Base-by-base conservation (phyloP, 176 grass and related monocot species). In the Musa acuminata region DNA sequence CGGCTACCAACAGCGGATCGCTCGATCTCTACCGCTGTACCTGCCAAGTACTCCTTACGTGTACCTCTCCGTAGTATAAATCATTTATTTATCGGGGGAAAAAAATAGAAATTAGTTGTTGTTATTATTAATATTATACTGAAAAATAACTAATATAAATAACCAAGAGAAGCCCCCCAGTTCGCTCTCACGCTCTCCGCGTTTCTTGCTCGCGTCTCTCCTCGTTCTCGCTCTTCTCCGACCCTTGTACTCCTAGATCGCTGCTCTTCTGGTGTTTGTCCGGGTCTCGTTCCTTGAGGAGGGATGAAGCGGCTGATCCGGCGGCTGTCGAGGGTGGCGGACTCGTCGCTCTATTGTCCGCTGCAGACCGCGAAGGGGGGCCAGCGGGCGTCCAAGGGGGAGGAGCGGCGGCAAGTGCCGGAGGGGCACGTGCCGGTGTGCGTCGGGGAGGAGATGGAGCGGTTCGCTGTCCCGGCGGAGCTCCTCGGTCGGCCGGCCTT, bases 381-480 rank as follows among this genome's bases (percentile, higher is more conserved):
- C 9, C 27, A 55, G 55, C 43, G 55, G n/a, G n/a, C 23, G 76
- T 16, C n/a, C 20, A 21, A 21, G 51, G 21, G 71, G 3, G 22
- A 22, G 11, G 10, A n/a, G 20, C 20, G 10, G 25, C 71, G 53
- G 25, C 59, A 49, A 12, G 75, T 77, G 59, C 75, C 75, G 75
- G 75, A 60, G 27, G 75, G 75, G 14, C 59, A 77, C 48, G 60
- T 77, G 2, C 75, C 75, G 10, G 59, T 77, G n/a, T 77, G 60
- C 75, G 75, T 77, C 10, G 75, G 75, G 12, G 75, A 77, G 75
- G 75, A 77, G 75, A 77, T 77, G 75, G 75, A 77, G 75, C 49
- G 75, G 60, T 77, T 77, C 13, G 60, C 75, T n/a, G 75, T 77
- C 16, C 75, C 60, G 60, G 75, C 75, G n/a, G 75, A 77, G 43